Conservation (phyloP, 768 basidiomycete genomes). For the Tulasnella sp. region DNA sequence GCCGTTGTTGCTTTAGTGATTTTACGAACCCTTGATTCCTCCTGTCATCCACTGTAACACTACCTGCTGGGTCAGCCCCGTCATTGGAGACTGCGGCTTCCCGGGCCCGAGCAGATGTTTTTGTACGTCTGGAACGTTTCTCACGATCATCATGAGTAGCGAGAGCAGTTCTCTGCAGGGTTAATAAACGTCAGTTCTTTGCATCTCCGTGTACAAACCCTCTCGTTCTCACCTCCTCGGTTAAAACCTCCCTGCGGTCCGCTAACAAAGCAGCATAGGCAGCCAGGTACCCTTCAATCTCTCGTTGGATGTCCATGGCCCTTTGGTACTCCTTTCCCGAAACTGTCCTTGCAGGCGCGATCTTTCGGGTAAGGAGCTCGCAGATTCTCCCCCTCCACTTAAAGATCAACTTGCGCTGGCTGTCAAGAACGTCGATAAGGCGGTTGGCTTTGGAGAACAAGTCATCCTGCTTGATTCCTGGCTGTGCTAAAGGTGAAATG, state of each 20-base stretch:
- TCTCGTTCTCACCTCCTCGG: constrained; percentile 43
- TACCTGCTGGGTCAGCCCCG: not conserved
- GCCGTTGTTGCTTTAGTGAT: constrained; percentile 53
- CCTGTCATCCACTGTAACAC: constrained; percentile 44
- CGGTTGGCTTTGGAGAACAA: constrained; percentile 60
- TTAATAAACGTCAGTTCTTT: not conserved
- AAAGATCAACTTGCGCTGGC: constrained; percentile 68
- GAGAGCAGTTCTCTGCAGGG: constrained; percentile 59
- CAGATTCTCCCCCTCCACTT: constrained; percentile 69
- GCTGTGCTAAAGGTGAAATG: constrained; percentile 53
- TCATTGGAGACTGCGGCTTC: constrained; percentile 12
- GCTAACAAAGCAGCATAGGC: constrained; percentile 72
- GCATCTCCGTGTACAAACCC: not conserved
- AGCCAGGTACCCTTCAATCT: constrained; percentile 64
- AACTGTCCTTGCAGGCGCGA: constrained; percentile 52
- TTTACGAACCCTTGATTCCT: constrained; percentile 59
- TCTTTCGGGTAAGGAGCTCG: constrained; percentile 54
- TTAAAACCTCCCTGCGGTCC: constrained; percentile 71
- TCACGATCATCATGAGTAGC: constrained; percentile 68
- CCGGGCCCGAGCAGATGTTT: constrained; percentile 12
- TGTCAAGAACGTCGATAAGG: constrained; percentile 61
- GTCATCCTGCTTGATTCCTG: constrained; percentile 15
- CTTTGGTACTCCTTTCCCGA: constrained; percentile 83
- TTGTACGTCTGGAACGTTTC: constrained; percentile 16
- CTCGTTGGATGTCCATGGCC: constrained; percentile 75